A percentile compares a stretch with the other conserved stretches of the same genome.
Conservation (phyloP, 2,329 filamentous ascomycete genomes). For the Didymella keratinophila region DNA sequence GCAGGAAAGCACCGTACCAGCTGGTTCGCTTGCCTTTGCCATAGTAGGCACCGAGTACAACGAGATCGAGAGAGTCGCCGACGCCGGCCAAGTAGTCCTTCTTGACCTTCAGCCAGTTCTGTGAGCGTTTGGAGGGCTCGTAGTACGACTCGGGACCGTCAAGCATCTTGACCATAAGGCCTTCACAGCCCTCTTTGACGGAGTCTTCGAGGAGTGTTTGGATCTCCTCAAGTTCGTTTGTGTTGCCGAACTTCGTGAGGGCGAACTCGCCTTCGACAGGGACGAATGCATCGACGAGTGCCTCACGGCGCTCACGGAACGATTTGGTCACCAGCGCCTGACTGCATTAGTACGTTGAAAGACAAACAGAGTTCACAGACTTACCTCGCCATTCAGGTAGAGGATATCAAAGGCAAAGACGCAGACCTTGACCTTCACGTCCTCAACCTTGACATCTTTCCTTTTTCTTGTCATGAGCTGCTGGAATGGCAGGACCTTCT, state of each 20-base stretch:
- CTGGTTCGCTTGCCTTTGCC: constrained; percentile 95
- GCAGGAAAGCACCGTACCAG: constrained; percentile 92
- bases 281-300: constrained; percentile 75
- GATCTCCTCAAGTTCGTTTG: constrained; percentile 90
- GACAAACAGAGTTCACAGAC: constrained; percentile 16
- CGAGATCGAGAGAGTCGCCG: constrained; percentile 94
- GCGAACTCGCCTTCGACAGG: constrained; percentile 88
- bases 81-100: constrained; percentile 96
- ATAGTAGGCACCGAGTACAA: constrained; percentile 92
- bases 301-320: constrained; percentile 80
- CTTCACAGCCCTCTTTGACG: constrained; percentile 94
- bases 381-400: constrained; percentile 85
- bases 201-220: constrained; percentile 91
- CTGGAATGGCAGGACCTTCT: constrained; percentile 96
- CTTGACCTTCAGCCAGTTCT: constrained; percentile 99
- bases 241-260: constrained; percentile 86
- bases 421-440: constrained; percentile 95
- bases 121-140: constrained; percentile 92
- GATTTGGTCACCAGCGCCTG: constrained; percentile 82
- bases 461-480: constrained; percentile 97
- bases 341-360: constrained; percentile 28
- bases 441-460: constrained; percentile 94
- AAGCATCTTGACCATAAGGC: constrained; percentile 99
- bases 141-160: constrained; percentile 93
- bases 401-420: constrained; percentile 96